Conservation (phyloP, 768 basidiomycete genomes). For the Boletellus emodensis region DNA sequence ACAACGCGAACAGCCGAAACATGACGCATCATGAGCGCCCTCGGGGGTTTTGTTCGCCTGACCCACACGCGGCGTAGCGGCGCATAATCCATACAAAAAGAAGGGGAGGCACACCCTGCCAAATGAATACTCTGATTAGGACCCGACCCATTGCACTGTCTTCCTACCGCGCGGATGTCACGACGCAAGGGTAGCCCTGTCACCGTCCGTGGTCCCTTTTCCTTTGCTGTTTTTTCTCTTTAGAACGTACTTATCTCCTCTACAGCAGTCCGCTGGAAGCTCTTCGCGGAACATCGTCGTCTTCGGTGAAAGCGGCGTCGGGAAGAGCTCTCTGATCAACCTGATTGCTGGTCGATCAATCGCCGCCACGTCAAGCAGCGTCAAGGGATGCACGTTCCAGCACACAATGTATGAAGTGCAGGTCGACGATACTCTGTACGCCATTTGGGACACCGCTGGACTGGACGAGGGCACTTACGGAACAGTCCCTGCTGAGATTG, state of each 20-base stretch:
- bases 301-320: slow-evolving; percentile 30
- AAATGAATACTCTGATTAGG: slow-evolving; percentile 7
- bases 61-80: slow-evolving; percentile 6
- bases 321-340: slow-evolving; percentile 44
- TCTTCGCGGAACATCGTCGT: slow-evolving; percentile 24
- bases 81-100: slow-evolving; percentile 22
- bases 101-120: neutral
- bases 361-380: slow-evolving; percentile 32
- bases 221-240: neutral
- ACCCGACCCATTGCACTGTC: slow-evolving; percentile 8
- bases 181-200: slow-evolving; percentile 15
- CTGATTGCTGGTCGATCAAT: slow-evolving; percentile 38
- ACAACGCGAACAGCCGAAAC: neutral
- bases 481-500: slow-evolving; percentile 27
- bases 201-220: slow-evolving; percentile 11
- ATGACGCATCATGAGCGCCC: slow-evolving; percentile 13
- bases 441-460: slow-evolving; percentile 38
- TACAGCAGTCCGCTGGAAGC: slow-evolving; percentile 8
- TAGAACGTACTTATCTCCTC: slow-evolving; percentile 6
- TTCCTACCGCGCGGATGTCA: slow-evolving; percentile 21
- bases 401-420: slow-evolving; percentile 26
- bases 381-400: slow-evolving; percentile 34
- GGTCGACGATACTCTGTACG: slow-evolving; percentile 22
- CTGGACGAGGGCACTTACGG: slow-evolving; percentile 35
- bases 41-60: slow-evolving; percentile 17